Evolutionary conservation across 2,329 filamentous ascomycete species (phyloP).

Genomic region (Penicillium digitatum): DNA sequence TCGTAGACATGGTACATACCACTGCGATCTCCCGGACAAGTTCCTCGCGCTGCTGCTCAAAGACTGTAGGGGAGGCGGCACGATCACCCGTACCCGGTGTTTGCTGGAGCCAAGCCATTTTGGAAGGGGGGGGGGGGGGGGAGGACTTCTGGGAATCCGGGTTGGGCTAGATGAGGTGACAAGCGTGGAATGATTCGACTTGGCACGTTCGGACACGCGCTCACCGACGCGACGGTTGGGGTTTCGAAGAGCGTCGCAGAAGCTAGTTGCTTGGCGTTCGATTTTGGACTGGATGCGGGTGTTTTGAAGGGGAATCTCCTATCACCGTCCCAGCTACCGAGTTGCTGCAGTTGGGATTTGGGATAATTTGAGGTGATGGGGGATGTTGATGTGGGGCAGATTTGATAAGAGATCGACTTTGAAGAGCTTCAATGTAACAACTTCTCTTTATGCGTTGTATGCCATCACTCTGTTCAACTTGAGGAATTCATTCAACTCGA

Average conservation of each 20-base stretch:
- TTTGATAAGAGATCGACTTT: background rate
- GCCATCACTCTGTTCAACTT: too few relatives aligned
- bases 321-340: too few relatives aligned
- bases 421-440: background rate
- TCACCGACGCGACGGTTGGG: background rate
- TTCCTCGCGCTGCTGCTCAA: slow-evolving; percentile 43
- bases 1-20: slow-evolving; percentile 34
- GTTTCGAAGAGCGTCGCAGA: background rate
- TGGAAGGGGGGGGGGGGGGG: too few relatives aligned
- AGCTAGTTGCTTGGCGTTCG: background rate
- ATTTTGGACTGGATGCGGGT: background rate
- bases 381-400: background rate
- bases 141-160: background rate
- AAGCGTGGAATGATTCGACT: background rate
- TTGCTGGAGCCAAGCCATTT: slow-evolving; percentile 19
- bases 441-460: background rate
- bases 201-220: background rate
- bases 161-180: background rate
- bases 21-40: slow-evolving; percentile 44
- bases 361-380: background rate
- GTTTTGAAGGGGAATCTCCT: background rate
- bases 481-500: too few relatives aligned
- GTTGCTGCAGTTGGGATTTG: background rate
- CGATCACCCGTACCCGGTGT: slow-evolving; percentile 18
- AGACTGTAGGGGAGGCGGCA: slow-evolving; percentile 32